phyloP scores from a whole-genome alignment of 768 basidiomycete species.

The Tulasnella sp. region DNA sequence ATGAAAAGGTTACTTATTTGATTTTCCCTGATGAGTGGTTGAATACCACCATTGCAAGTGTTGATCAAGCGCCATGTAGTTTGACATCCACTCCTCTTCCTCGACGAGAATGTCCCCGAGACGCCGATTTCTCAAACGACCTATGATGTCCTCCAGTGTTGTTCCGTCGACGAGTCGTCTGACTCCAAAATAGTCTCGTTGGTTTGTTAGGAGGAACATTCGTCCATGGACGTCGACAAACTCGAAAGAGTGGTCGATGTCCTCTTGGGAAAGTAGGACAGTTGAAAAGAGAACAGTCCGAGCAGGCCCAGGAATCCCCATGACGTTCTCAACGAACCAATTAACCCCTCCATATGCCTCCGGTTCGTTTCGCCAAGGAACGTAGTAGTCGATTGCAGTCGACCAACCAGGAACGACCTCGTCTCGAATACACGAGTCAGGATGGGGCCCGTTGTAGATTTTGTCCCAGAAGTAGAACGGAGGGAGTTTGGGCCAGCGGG shows the following conservation, averaged over 20 bases:
- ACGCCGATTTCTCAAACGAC: neutral
- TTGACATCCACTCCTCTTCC: neutral
- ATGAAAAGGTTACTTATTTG: neutral
- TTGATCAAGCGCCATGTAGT: neutral
- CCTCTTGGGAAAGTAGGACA: neutral
- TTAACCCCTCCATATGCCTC: neutral
- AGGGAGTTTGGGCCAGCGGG: neutral
- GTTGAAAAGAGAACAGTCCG: neutral
- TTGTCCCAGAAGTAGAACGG: neutral
- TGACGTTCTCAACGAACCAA: neutral
- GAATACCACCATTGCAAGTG: neutral
- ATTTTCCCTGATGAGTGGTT: neutral
- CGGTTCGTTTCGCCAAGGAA: neutral
- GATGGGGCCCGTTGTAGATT: neutral
- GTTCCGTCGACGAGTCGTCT: neutral
- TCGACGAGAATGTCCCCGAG: neutral
- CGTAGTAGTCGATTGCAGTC: neutral
- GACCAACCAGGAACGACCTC: neutral
- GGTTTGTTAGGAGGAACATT: neutral
- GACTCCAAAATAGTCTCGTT: neutral
- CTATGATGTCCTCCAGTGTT: neutral
- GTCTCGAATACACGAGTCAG: neutral
- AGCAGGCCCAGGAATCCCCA: neutral
- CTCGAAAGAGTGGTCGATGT: neutral
- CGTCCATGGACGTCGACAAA: neutral